Evolutionary conservation across 164 flowering plant genomes (phyloP).

Genomic region (Brasenia schreberi): DNA sequence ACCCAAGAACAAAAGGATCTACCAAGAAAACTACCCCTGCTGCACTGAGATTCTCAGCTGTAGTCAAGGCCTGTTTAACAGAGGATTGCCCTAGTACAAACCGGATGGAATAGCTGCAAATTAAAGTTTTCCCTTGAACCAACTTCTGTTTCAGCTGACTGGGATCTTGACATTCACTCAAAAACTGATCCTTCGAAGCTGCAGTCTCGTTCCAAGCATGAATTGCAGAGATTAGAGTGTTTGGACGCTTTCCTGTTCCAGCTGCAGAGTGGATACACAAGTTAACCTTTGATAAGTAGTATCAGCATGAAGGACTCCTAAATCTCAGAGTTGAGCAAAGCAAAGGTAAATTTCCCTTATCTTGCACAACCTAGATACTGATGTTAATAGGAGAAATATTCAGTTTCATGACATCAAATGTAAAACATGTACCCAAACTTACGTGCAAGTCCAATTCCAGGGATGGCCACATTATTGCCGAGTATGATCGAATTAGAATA

Average conservation of each 20-base stretch:
- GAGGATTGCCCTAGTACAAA: conserved; percentile 91
- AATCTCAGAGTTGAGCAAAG: too few relatives aligned
- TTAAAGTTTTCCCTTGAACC: conserved; percentile 69
- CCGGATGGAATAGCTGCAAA: conserved; percentile 90
- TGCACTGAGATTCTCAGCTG: conserved; percentile 78
- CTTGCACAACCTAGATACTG: too few relatives aligned
- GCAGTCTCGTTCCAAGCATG: conserved; percentile 63
- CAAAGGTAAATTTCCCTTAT: too few relatives aligned
- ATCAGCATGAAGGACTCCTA: too few relatives aligned
- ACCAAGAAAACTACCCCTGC: conserved; percentile 80
- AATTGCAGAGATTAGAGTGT: conserved; percentile 57
- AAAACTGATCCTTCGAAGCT: conserved; percentile 43
- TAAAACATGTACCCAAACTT: conserved; percentile 15
- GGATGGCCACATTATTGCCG: conserved; percentile 64
- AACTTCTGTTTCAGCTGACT: conserved; percentile 37
- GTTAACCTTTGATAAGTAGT: too few relatives aligned
- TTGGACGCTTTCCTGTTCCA: conserved; percentile 38
- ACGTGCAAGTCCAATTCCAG: conserved; percentile 96
- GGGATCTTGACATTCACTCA: conserved; percentile 88
- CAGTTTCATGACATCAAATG: background rate
- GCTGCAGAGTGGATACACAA: conserved; percentile 29
- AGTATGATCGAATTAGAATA: conserved; percentile 65
- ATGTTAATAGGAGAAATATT: background rate
- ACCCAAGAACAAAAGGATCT: conserved; percentile 94
- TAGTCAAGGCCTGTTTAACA: conserved; percentile 63